Evolutionary conservation across 163 green algal genomes (phyloP), one percentile per base, ranked within the genome.

Genomic region (Scenedesmus sp.): DNA sequence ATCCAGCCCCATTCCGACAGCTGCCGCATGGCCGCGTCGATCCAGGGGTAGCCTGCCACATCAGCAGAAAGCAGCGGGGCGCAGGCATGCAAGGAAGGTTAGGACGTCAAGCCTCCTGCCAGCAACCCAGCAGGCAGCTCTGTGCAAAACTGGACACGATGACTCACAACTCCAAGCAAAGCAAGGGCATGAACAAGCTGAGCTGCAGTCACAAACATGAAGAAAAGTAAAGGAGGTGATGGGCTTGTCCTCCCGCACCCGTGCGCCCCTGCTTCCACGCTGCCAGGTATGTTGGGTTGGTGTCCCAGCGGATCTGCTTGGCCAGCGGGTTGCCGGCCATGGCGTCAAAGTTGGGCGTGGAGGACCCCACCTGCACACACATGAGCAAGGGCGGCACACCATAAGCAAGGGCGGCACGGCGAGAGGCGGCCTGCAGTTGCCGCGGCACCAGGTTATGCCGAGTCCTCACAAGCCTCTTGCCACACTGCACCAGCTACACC

Each of bases 1-100:
- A 99, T 98, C 97, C 97, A 99, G 49, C 98, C 98, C 94, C 90
- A 93, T 86, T 94, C 65, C 22, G 56, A 37, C 42, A 96, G 86
- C 92, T 96, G 94, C 0, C 87, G 94, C 98, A 99, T 99, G 93
- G 97, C 96, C 53, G 98, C 98, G 87, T 99, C 98, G 61, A 99
- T 99, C 96, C 94, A 98, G 33, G 96, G 95, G 86, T 94, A 97
- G 20, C 94, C 95, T 61, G 93, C 3, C 6, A 33, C 59, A 72
- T 24, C 3, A 35, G 59, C 59, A 35, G 33, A 22, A 3, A 73
- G 53, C 22, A n/a, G 22, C 56, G 7, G 56, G 20, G n/a, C 20
- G 56, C 6, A 15, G 56, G 20, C 56, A 33, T n/a, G n/a, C n/a
- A n/a, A n/a, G n/a, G n/a, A n/a, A n/a, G n/a, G n/a, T n/a, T n/a